phyloP scores from a whole-genome alignment of 116 monocot species.

The Dioscorea cayenensis region DNA sequence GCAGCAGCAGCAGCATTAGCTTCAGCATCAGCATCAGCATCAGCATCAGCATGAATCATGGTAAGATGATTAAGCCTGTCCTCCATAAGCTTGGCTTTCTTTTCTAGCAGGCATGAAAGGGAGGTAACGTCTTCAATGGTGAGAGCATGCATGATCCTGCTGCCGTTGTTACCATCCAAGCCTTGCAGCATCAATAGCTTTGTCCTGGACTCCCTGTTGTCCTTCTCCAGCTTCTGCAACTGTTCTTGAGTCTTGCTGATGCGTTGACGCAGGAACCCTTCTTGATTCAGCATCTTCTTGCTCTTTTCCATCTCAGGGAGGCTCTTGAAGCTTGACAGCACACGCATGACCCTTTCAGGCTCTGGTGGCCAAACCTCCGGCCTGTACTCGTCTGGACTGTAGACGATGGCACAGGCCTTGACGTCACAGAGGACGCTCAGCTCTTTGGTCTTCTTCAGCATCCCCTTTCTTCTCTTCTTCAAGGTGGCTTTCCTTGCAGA shows the following conservation, averaged over 20 bases:
- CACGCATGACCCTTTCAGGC: conserved; percentile 2
- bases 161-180: background rate
- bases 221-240: conserved; percentile 1
- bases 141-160: background rate
- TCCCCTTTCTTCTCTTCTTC: conserved; percentile 29
- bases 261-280: conserved; percentile 21
- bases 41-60: background rate
- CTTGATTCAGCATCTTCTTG: conserved; percentile 48
- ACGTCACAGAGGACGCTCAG: conserved; percentile 25
- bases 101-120: conserved; percentile 5
- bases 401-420: conserved; percentile 21
- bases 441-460: conserved; percentile 38
- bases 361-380: conserved; percentile 30
- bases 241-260: conserved; percentile 7
- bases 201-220: background rate
- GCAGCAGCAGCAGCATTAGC: too few relatives aligned
- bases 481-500: conserved; percentile 20
- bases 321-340: conserved; percentile 28
- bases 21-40: background rate
- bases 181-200: conserved; percentile 1
- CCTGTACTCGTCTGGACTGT: conserved; percentile 10
- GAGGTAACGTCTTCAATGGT: conserved; percentile 4
- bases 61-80: conserved; percentile 6
- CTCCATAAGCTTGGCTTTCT: conserved; percentile 12
- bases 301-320: conserved; percentile 47